phyloP scores from a whole-genome alignment of 2,329 filamentous ascomycete species.

The Colletotrichum australisinense region DNA sequence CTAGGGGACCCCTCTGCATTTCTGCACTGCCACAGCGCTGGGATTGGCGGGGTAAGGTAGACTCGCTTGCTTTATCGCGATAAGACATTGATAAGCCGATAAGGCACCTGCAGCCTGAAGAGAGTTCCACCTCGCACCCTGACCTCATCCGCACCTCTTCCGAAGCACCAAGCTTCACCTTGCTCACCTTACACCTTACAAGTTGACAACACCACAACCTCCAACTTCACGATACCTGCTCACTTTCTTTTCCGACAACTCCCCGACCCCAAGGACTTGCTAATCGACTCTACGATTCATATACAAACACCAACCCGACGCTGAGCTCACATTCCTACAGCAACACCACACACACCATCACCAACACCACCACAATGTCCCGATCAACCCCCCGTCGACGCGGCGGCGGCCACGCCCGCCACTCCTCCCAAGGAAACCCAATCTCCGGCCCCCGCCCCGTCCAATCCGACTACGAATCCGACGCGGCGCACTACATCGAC shows the following conservation, averaged over 20 bases:
- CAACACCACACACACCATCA: conserved; percentile 18
- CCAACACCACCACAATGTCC: conserved; percentile 50
- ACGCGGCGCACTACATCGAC: conserved; percentile 63
- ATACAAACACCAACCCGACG: background rate
- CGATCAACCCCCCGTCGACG: conserved; percentile 54
- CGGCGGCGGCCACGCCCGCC: conserved; percentile 48
- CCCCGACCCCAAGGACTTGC: background rate
- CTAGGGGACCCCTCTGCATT: conserved; percentile 7
- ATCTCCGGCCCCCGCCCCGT: conserved; percentile 38
- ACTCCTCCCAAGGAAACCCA: conserved; percentile 51
- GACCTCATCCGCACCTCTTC: conserved; percentile 12
- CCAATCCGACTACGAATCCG: conserved; percentile 74
- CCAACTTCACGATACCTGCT: background rate
- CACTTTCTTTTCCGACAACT: background rate
- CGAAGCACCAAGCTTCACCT: background rate
- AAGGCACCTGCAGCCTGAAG: background rate
- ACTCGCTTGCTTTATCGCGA: background rate
- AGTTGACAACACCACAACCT: background rate
- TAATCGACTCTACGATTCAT: accelerated
- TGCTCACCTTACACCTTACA: too few species aligned
- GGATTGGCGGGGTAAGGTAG: conserved; percentile 32
- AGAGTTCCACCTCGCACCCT: background rate
- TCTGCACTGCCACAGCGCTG: conserved; percentile 28
- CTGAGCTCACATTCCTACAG: conserved; percentile 33
- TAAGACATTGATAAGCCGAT: conserved; percentile 6